Evolutionary conservation across 2,329 filamentous ascomycete species (phyloP), one percentile per base, ranked within the genome.

Genomic region (Aspergillus texensis): DNA sequence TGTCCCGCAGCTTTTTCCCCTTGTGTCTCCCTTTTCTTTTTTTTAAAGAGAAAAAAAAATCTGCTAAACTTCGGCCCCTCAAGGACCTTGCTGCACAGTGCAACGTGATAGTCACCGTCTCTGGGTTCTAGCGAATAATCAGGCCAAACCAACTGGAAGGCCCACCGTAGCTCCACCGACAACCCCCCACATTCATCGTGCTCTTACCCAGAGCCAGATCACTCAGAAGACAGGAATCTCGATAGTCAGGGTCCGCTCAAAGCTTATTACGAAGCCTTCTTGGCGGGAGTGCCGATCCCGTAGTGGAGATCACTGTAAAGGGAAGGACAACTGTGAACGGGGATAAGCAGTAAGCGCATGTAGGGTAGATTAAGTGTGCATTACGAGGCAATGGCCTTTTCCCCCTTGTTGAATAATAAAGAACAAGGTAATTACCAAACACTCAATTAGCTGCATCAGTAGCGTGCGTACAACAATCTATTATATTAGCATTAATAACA

Each of bases 191-290:
- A 34, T 16, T 2, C 12, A 30, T n/a, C 19, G 32, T n/a, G 19
- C 30, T 36, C 9, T 21, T 19, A 6, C 19, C 16, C 30, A 54
- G 52, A 24, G 32, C 52, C n/a, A 54, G 30, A 54, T 54, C 52
- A 54, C n/a, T 34, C n/a, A n/a, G 24, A 14, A n/a, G 9, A 36
- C 30, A 21, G 30, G n/a, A 54, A 54, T 21, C 30, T 54, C 30
- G 30, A 26, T 54, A 36, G 52, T 54, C 30, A 54, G 52, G 52
- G 30, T 36, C 52, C 30, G 52, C 52, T 12, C 10, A 11, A 54
- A 54, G 52, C 52, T 54, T 54, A 54, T 54, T 54, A 54, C 52
- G 52, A 54, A 54, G 52, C 52, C n/a, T 32, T 36, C 52, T 54
- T 54, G 32, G 52, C n/a, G 4, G 52, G 52, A 36, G 2, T 54